A percentile compares a stretch with the other conserved stretches of the same genome.
phyloP scores from a whole-genome alignment of 2,329 filamentous ascomycete species.

The Helotiales sp. region DNA sequence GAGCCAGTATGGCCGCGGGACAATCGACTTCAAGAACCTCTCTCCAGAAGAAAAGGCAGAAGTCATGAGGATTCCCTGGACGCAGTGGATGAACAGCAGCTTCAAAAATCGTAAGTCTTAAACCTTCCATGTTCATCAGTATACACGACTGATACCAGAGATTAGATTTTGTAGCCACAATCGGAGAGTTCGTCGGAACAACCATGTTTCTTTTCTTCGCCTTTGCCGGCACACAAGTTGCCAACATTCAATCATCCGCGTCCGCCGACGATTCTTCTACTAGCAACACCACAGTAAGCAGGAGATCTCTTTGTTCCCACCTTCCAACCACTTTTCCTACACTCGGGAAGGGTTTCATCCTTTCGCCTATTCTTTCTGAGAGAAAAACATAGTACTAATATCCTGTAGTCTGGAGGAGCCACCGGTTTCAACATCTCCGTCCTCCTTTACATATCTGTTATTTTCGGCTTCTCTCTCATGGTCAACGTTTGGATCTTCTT shows the following conservation, averaged over 20 bases:
- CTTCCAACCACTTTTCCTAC: too few species aligned
- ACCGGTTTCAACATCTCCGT: conserved; percentile 46
- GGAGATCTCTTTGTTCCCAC: too few species aligned
- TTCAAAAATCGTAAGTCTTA: conserved; percentile 42
- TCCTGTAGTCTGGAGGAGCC: conserved; percentile 42
- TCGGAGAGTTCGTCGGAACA: conserved; percentile 36
- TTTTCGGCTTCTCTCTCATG: conserved; percentile 41
- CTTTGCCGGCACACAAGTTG: conserved; percentile 32
- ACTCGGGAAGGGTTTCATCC: too few species aligned
- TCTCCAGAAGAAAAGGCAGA: conserved; percentile 42
- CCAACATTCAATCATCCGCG: conserved; percentile 34
- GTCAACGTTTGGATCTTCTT: conserved; percentile 58
- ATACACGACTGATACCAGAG: neutral
- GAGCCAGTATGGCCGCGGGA: neutral
- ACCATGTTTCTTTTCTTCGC: conserved; percentile 39
- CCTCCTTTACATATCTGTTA: conserved; percentile 37
- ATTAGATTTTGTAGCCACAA: conserved; percentile 29
- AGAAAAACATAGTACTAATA: too few species aligned
- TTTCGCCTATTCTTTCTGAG: too few species aligned
- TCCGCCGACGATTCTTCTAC: conserved; percentile 12
- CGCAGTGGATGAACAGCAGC: conserved; percentile 48
- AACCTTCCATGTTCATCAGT: conserved; percentile 3
- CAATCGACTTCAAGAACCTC: conserved; percentile 41
- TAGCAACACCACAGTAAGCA: conserved; percentile 40
- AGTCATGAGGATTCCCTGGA: conserved; percentile 46